Percentiles rank a stretch among this genome's conserved stretches.
Evolutionary conservation across 1,284 basidiomycete genomes (phyloP).

Genomic region (Porogramme epimiltina): DNA sequence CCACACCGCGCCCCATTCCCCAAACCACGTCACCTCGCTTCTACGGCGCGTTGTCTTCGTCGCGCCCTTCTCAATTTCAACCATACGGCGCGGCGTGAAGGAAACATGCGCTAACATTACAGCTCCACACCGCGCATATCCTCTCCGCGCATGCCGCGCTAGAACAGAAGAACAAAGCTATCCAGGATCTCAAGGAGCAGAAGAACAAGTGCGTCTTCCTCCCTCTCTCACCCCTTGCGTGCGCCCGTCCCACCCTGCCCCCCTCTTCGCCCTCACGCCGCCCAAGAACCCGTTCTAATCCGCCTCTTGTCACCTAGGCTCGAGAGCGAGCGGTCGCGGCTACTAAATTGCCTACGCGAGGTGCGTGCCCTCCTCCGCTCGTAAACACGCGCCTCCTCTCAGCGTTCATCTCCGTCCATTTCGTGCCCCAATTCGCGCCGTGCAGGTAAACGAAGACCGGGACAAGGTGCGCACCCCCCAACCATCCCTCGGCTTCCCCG

Average conservation of each 20-base stretch:
- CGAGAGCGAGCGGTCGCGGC: conserved; percentile 68
- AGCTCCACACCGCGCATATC: conserved; percentile 84
- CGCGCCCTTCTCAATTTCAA: no score
- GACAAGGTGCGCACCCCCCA: conserved; percentile 54
- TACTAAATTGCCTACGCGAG: conserved; percentile 68
- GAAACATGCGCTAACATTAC: conserved; percentile 78
- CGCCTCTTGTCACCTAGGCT: conserved; percentile 42
- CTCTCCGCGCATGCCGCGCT: conserved; percentile 76
- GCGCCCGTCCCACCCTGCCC: neutral
- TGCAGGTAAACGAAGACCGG: conserved; percentile 74
- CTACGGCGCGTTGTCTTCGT: no score
- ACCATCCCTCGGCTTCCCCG: neutral
- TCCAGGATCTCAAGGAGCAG: conserved; percentile 79
- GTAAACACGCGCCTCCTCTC: conserved; percentile 1
- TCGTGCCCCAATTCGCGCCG: neutral
- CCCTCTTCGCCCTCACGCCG: no score
- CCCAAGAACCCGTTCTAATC: neutral
- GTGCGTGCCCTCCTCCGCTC: conserved; percentile 36
- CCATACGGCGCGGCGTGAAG: conserved; percentile 37
- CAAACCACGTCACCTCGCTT: neutral
- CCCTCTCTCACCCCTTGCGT: neutral
- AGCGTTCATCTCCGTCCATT: neutral
- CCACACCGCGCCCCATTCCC: neutral
- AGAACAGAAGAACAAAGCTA: conserved; percentile 71
- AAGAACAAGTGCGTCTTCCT: conserved; percentile 65